These are phyloP conservation scores for Pseudomassariella vexata DNA, from an alignment of 2,329 filamentous ascomycete genomes.

Conservation along the genomic window DNA sequence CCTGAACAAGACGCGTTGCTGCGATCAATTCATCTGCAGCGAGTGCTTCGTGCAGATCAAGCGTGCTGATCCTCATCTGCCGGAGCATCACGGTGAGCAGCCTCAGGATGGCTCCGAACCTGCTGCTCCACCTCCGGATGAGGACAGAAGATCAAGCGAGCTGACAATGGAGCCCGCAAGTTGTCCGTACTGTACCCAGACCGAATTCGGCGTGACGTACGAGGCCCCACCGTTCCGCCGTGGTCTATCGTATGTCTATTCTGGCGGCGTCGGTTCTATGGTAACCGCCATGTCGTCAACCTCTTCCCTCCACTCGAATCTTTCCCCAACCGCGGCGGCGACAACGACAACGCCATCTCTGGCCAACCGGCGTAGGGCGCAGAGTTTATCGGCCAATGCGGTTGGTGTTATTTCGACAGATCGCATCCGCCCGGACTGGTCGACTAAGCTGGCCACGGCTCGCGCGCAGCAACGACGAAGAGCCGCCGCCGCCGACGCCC, in stretches of 20 bases:
- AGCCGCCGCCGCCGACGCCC: constrained; percentile 85
- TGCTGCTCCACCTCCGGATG: constrained; percentile 35
- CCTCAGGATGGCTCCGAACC: constrained; percentile 17
- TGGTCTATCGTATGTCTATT: constrained; percentile 64
- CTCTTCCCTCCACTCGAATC: constrained; percentile 64
- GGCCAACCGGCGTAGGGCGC: constrained; percentile 39
- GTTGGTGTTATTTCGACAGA: constrained; percentile 90
- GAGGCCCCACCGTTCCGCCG: constrained; percentile 82
- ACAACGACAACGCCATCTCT: constrained; percentile 20
- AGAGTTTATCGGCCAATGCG: constrained; percentile 72
- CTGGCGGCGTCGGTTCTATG: constrained; percentile 42
- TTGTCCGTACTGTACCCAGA: constrained; percentile 91
- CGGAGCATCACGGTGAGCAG: constrained; percentile 58
- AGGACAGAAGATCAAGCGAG: constrained; percentile 53
- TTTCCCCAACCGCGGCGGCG: constrained; percentile 34
- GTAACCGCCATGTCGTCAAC: constrained; percentile 79
- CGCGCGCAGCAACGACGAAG: constrained; percentile 78
- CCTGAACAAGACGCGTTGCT: constrained; percentile 89
- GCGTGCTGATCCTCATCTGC: constrained; percentile 70
- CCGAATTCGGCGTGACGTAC: constrained; percentile 96
- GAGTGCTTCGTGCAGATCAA: constrained; percentile 99
- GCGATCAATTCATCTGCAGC: constrained; percentile 92
- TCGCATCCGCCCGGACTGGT: constrained; percentile 88
- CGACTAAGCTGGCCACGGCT: constrained; percentile 78
- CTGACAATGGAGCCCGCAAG: constrained; percentile 86